A percentile compares a stretch with the other conserved stretches of the same genome.
phyloP scores from a whole-genome alignment of 1,139 yeast genomes.

The Debaryomyces fabryi region DNA sequence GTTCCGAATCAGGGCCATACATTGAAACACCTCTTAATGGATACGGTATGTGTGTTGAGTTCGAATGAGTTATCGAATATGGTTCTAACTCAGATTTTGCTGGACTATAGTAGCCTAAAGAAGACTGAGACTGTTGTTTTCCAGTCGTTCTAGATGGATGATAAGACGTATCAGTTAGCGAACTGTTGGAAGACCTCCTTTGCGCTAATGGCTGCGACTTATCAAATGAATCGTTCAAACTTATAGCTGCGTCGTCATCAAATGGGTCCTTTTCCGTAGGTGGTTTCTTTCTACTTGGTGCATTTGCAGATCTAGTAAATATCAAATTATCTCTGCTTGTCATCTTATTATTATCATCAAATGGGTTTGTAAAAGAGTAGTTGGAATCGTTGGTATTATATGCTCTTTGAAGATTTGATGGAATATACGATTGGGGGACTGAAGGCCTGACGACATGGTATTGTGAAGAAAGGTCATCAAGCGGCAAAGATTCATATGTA shows the following conservation, averaged over 20 bases:
- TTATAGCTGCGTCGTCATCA: neutral
- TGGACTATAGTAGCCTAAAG: neutral
- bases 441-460: neutral
- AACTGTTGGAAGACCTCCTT: neutral
- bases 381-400: neutral
- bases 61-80: neutral
- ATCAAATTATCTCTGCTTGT: conserved; percentile 1
- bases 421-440: neutral
- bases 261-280: neutral
- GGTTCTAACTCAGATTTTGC: neutral
- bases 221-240: neutral
- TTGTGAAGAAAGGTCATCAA: conserved; percentile 8
- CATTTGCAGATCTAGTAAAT: neutral
- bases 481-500: conserved; percentile 11
- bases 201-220: neutral
- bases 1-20: conserved; percentile 12
- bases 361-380: conserved; percentile 8
- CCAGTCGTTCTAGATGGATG: neutral
- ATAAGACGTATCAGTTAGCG: neutral
- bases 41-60: conserved; percentile 21
- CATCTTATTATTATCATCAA: conserved; percentile 4
- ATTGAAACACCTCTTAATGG: conserved; percentile 33
- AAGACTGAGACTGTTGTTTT: neutral
- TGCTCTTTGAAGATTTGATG: neutral
- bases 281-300: neutral